These are phyloP conservation scores for Ogataea saltuana DNA, from an alignment of 805 yeast genomes.

Conservation along the genomic window DNA sequence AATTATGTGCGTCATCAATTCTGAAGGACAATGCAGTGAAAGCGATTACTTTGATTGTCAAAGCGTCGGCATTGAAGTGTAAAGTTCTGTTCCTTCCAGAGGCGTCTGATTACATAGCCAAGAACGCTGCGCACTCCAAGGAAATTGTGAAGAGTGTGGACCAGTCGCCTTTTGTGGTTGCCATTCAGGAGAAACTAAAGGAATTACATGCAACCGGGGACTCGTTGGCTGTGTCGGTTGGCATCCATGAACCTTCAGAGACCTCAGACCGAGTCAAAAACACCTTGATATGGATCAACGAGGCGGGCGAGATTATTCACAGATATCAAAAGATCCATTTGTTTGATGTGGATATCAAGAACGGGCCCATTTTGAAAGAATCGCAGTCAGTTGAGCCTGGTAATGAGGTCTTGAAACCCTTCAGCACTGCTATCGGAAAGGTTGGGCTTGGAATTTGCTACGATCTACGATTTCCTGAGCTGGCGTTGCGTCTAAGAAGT, in stretches of 20 bases:
- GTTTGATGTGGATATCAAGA: constrained; percentile 80
- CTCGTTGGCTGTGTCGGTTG: constrained; percentile 70
- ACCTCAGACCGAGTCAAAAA: constrained; percentile 57
- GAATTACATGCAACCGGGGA: constrained; percentile 40
- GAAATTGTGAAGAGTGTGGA: constrained; percentile 52
- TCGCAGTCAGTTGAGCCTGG: constrained; percentile 86
- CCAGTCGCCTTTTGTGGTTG: constrained; percentile 42
- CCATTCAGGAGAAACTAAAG: constrained; percentile 48
- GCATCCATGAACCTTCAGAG: constrained; percentile 79
- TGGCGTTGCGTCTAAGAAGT: constrained; percentile 61
- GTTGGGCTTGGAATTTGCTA: constrained; percentile 79
- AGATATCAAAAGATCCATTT: constrained; percentile 84
- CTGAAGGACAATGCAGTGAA: constrained; percentile 57
- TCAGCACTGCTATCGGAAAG: constrained; percentile 59
- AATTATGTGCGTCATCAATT: constrained; percentile 72
- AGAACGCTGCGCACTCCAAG: constrained; percentile 64
- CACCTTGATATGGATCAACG: constrained; percentile 68
- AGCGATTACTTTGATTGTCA: constrained; percentile 59
- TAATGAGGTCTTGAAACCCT: constrained; percentile 48
- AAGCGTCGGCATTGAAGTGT: constrained; percentile 63
- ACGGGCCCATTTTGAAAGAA: constrained; percentile 81
- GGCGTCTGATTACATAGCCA: constrained; percentile 86
- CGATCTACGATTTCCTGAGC: constrained; percentile 85
- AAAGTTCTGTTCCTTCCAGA: constrained; percentile 84
- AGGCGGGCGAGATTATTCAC: constrained; percentile 62